A percentile compares a stretch with the other conserved stretches of the same genome.
These are phyloP conservation scores for Geotrichum ghanense DNA, from an alignment of 805 yeast species.

Conservation along the genomic window DNA sequence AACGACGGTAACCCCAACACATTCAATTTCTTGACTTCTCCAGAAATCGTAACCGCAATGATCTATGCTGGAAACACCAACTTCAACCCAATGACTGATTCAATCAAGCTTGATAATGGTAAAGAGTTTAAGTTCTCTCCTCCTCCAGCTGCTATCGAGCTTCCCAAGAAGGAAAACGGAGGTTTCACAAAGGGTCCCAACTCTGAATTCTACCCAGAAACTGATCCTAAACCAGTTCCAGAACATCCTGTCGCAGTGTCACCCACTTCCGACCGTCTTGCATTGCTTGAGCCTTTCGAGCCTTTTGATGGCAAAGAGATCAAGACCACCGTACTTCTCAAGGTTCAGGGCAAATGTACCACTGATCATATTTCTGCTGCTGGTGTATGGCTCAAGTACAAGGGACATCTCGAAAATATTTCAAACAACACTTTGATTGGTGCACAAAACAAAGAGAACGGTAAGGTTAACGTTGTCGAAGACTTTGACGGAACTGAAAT, in stretches of 20 bases:
- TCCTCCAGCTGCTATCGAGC: conserved; percentile 69
- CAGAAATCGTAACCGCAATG: conserved; percentile 95
- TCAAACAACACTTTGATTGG: conserved; percentile 93
- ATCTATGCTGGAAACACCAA: conserved; percentile 87
- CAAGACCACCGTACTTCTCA: conserved; percentile 61
- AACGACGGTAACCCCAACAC: conserved; percentile 98
- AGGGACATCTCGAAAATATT: conserved; percentile 94
- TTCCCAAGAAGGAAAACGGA: conserved; percentile 38
- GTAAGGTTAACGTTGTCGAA: conserved; percentile 83
- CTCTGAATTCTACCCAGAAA: conserved; percentile 59
- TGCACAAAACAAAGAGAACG: conserved; percentile 93
- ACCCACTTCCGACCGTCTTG: conserved; percentile 85
- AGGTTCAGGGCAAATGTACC: conserved; percentile 96
- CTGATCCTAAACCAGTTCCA: conserved; percentile 53
- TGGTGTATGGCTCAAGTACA: conserved; percentile 96
- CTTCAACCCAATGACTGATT: conserved; percentile 84
- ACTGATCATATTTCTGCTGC: conserved; percentile 99
- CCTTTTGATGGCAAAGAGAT: conserved; percentile 84
- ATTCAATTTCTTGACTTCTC: conserved; percentile 96
- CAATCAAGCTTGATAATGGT: conserved; percentile 58
- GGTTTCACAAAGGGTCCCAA: conserved; percentile 70
- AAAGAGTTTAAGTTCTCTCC: conserved; percentile 65
- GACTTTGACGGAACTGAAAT: conserved; percentile 70
- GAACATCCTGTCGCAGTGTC: conserved; percentile 56
- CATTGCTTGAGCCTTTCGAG: conserved; percentile 76